A percentile compares a stretch with the other conserved stretches of the same genome.
These are phyloP conservation scores for Pelargonium myrrhifolium DNA, from an alignment of 441 rosid genomes.

Conservation along the genomic window DNA sequence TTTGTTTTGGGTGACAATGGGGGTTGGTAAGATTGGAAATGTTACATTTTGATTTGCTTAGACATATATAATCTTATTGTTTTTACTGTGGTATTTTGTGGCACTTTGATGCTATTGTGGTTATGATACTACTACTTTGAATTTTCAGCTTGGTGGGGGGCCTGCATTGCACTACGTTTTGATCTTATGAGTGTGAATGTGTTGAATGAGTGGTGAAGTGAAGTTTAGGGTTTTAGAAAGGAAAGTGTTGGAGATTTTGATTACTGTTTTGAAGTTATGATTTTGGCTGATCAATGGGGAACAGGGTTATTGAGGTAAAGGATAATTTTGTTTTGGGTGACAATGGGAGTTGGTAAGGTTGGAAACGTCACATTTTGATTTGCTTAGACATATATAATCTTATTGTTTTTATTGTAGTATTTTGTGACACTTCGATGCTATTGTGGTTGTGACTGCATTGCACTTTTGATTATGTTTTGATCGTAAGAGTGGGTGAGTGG, in stretches of 20 bases:
- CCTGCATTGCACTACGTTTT: background rate
- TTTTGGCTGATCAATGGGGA: too few relatives aligned
- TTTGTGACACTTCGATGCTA: too few relatives aligned
- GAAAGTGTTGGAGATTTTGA: background rate
- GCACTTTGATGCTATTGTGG: too few relatives aligned
- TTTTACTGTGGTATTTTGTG: too few relatives aligned
- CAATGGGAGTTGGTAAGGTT: background rate
- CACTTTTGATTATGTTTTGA: background rate
- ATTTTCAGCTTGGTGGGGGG: background rate
- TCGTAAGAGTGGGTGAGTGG: background rate
- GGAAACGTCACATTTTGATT: background rate
- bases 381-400: background rate
- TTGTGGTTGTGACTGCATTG: background rate
- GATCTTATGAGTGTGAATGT: too few relatives aligned
- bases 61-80: background rate
- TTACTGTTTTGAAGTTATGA: background rate
- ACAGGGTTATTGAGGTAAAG: background rate
- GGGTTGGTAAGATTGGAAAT: background rate
- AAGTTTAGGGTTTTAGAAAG: background rate
- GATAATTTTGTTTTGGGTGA: background rate
- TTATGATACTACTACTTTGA: background rate
- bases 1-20: background rate
- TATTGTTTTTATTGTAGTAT: background rate
- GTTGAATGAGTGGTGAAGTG: background rate
- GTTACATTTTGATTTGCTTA: background rate